Percentiles rank a stretch among this genome's conserved stretches.
phyloP scores from a whole-genome alignment of 108 stramenopile genomes.

The Mediolabrus comicus region DNA sequence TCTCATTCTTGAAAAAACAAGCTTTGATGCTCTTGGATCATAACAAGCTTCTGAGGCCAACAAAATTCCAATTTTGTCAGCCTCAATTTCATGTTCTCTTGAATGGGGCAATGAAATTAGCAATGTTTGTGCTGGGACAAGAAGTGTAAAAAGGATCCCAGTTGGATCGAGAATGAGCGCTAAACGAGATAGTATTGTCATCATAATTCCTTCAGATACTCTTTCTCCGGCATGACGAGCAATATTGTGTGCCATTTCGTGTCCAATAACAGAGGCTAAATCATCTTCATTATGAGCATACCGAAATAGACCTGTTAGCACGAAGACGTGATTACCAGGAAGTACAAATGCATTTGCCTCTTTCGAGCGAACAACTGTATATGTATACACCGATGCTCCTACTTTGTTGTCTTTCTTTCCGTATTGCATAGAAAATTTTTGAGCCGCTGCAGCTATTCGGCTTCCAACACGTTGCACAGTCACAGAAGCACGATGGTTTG shows the following conservation, averaged over 20 bases:
- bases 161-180: slow-evolving; percentile 72
- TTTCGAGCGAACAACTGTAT: slow-evolving; percentile 72
- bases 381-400: slow-evolving; percentile 48
- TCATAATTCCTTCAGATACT: slow-evolving; percentile 53
- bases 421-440: slow-evolving; percentile 20
- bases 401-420: not conserved
- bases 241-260: slow-evolving; percentile 74
- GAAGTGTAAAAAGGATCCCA: slow-evolving; percentile 54
- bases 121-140: slow-evolving; percentile 61
- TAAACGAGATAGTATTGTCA: slow-evolving; percentile 51
- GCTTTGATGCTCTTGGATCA: slow-evolving; percentile 73
- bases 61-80: slow-evolving; percentile 80
- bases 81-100: slow-evolving; percentile 75
- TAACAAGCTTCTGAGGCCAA: slow-evolving; percentile 78
- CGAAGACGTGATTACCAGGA: slow-evolving; percentile 85
- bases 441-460: slow-evolving; percentile 70
- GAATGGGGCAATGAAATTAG: slow-evolving; percentile 73
- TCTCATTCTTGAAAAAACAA: slow-evolving; percentile 61
- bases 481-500: slow-evolving; percentile 61
- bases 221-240: slow-evolving; percentile 84
- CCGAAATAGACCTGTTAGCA: slow-evolving; percentile 70
- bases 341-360: slow-evolving; percentile 85
- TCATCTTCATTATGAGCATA: slow-evolving; percentile 81
- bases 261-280: slow-evolving; percentile 71
- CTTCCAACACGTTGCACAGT: slow-evolving; percentile 72